These are phyloP conservation scores for Cylindricascospora bacillispora DNA, from an alignment of 1,139 yeast genomes.

Conservation along the genomic window DNA sequence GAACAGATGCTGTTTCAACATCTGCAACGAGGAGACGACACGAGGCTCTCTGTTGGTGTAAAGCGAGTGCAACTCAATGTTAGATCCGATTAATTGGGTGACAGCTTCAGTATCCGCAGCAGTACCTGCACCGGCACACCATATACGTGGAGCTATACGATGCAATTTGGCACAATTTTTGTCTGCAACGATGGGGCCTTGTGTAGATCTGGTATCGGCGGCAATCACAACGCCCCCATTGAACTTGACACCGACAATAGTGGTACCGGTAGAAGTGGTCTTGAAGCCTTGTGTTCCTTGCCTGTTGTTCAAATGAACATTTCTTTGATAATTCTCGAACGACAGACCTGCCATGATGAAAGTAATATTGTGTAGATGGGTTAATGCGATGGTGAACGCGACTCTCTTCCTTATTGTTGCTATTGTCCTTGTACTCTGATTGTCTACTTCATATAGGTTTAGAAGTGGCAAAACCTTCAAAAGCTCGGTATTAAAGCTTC, in stretches of 20 bases:
- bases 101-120: slow-evolving; percentile 99
- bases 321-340: slow-evolving; percentile 88
- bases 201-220: slow-evolving; percentile 96
- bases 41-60: slow-evolving; percentile 79
- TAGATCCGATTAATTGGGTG: slow-evolving; percentile 82
- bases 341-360: slow-evolving; percentile 80
- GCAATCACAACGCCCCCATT: slow-evolving; percentile 93
- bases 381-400: too few species aligned
- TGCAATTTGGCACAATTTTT: slow-evolving; percentile 95
- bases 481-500: too few species aligned
- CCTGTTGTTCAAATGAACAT: slow-evolving; percentile 37
- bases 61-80: slow-evolving; percentile 78
- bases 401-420: too few species aligned
- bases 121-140: slow-evolving; percentile 99
- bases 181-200: slow-evolving; percentile 93
- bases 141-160: slow-evolving; percentile 79
- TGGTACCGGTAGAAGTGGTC: slow-evolving; percentile 96
- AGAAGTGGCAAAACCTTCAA: too few species aligned
- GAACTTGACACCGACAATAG: slow-evolving; percentile 91
- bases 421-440: too few species aligned
- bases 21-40: slow-evolving; percentile 84
- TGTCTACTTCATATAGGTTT: too few species aligned
- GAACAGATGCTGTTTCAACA: slow-evolving; percentile 89
- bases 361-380: too few species aligned
- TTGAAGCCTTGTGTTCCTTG: slow-evolving; percentile 33